Base-by-base conservation (phyloP, 2,329 filamentous ascomycete genomes). In the Ascochyta clinopodiicola region DNA sequence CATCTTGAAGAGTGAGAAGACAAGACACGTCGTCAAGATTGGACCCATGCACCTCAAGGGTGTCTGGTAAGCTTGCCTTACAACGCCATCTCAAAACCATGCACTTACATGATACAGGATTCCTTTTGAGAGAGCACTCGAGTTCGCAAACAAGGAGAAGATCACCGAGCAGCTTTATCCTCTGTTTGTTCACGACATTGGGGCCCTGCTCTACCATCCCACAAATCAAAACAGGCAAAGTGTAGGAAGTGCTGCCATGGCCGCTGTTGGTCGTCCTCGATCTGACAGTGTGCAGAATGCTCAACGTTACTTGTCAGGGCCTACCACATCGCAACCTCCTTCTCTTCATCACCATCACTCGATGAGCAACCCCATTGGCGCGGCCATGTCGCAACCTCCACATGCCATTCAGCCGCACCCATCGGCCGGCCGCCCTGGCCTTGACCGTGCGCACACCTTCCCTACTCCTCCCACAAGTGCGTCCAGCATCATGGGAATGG, bases 131-230 rank as follows among this genome's bases (percentile, higher is more conserved):
- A 89, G 95, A 63, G 95, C 95, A n/a, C 81, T 99, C 49, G 95
- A 98, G 69, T 98, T 99, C 74, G 95, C 95, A 63, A 99, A 99
- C 81, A 98, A 97, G 83, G 95, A 99, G 78, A 98, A 98, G 80
- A 99, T 98, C 62, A 98, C 95, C 0, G 94, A 98, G 78, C 81
- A 93, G 43, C 80, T 98, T 50, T 99, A 98, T 76, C 95, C 95
- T 47, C 82, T 99, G 44, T 99, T 99, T 75, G 95, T 98, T 35
- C 93, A 98, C 78, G 96, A 98, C 78, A 98, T 98, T 73, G 92
- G 92, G 57, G 90, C 92, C 54, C 82, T 98, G 62, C 84, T 98
- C 44, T 98, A 97, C 76, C 94, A 98, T 74, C 94, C 95, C 0
- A 89, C 90, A 36, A 97, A 97, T 74, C 89, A 92, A 72, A 90